phyloP scores from a whole-genome alignment of 768 basidiomycete species.

The Mycena indigotica region DNA sequence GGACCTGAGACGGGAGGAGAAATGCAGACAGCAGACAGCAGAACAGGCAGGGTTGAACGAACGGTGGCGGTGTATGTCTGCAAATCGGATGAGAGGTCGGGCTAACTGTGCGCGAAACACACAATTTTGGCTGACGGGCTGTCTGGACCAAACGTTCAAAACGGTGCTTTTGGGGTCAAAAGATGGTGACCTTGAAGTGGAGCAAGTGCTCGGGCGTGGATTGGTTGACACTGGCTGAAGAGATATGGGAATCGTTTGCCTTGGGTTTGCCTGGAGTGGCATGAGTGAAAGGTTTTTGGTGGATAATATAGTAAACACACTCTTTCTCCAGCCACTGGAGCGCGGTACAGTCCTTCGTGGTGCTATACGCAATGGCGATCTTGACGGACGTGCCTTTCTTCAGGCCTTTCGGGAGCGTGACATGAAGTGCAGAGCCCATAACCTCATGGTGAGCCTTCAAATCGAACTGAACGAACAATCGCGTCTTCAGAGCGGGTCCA shows the following conservation, averaged over 20 bases:
- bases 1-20: constrained; percentile 75
- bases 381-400: constrained; percentile 49
- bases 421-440: constrained; percentile 76
- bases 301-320: too few relatives aligned
- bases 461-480: constrained; percentile 45
- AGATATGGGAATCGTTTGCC: constrained; percentile 84
- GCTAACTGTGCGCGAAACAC: too few relatives aligned
- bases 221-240: constrained; percentile 93
- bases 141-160: constrained; percentile 45
- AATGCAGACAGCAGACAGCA: constrained; percentile 80
- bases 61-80: constrained; percentile 87
- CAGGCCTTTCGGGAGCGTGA: constrained; percentile 52
- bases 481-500: too few relatives aligned
- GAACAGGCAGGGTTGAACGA: constrained; percentile 75
- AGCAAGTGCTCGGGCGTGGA: constrained; percentile 77
- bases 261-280: constrained; percentile 70
- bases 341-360: constrained; percentile 73
- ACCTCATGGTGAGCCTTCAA: constrained; percentile 62
- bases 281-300: too few relatives aligned
- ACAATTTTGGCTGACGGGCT: constrained; percentile 86
- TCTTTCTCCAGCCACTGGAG: constrained; percentile 88
- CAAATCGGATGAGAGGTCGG: background rate
- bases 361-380: constrained; percentile 67
- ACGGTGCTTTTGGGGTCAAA: background rate
- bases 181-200: constrained; percentile 69